Evolutionary conservation across 2,329 filamentous ascomycete species (phyloP), one percentile per base, ranked within the genome.

Genomic region (Aspergillus sp.): DNA sequence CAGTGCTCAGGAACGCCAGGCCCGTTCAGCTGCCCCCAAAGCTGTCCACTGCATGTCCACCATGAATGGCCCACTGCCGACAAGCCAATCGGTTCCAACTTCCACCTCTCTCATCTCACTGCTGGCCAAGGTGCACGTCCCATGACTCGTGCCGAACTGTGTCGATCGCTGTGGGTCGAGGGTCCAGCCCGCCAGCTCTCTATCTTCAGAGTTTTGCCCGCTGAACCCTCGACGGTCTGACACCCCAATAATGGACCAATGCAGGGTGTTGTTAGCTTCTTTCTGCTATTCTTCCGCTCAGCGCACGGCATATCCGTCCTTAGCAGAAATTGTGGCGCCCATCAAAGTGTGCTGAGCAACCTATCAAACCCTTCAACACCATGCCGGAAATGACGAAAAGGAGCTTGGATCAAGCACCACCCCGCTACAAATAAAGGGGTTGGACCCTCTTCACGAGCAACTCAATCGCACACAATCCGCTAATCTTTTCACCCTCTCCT

Each of bases 91-190:
- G 25, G 25, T 32, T 30, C n/a, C 41, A 44, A 13, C 41, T 23
- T 6, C 41, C 41, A 11, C 17, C 15, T 25, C 15, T 30, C 38
- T 21, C 4, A 15, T 38, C 21, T 23, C 19, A 23, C 32, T 15
- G 21, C 23, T 19, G 32, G 38, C 15, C 13, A 32, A 23, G 23
- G 39, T 36, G 53, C 53, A 55, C 53, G 53, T 39, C 27, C 27
- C 17, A 42, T 36, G 39, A 30, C 27, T 54, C 38, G 38, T 54
- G 52, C 52, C 52, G 52, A 55, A 53, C 51, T 38, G 51, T 36
- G 53, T 47, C 53, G 53, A 55, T 55, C 53, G 15, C 23, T 25
- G 52, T 54, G 52, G 52, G 52, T 54, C 53, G 42, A 47, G 53
- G 53, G 53, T 55, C 53, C 39, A 55, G 53, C 39, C 30, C 32